phyloP scores from a whole-genome alignment of 148 eudicot genomes.

The Camellia sinensis region DNA sequence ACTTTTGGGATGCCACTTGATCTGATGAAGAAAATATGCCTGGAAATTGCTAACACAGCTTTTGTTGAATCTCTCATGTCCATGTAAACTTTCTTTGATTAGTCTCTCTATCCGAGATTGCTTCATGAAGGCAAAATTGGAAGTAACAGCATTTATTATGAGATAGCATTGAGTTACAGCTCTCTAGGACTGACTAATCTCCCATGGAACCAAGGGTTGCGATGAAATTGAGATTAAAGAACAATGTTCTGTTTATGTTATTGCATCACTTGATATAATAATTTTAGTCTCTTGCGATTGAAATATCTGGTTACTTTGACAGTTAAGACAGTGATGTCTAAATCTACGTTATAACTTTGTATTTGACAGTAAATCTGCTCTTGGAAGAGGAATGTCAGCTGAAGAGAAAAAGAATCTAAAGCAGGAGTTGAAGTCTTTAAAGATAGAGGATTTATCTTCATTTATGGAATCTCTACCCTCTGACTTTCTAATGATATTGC shows the following conservation, averaged over 20 bases:
- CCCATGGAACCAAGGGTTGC: neutral
- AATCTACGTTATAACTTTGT: neutral
- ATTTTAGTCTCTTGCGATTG: neutral
- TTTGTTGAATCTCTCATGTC: neutral
- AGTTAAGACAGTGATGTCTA: neutral
- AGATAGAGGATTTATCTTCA: conserved; percentile 71
- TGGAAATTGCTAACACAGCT: neutral
- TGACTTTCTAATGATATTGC: conserved; percentile 61
- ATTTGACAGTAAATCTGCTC: conserved; percentile 59
- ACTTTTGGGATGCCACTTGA: neutral
- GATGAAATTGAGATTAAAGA: neutral
- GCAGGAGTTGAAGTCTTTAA: conserved; percentile 61
- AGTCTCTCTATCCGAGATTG: neutral
- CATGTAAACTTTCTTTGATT: neutral
- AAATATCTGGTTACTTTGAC: neutral
- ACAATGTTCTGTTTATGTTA: neutral
- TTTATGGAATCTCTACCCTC: conserved; percentile 89
- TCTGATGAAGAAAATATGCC: neutral
- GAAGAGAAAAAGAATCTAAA: conserved; percentile 68
- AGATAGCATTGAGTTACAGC: neutral
- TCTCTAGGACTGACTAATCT: neutral
- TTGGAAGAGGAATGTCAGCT: conserved; percentile 64
- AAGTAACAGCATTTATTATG: neutral
- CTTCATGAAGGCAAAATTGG: conserved; percentile 7
- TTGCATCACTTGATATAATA: neutral